Evolutionary conservation across 495 filamentous ascomycete species (phyloP).

Genomic region (Talaromyces stipitatus): DNA sequence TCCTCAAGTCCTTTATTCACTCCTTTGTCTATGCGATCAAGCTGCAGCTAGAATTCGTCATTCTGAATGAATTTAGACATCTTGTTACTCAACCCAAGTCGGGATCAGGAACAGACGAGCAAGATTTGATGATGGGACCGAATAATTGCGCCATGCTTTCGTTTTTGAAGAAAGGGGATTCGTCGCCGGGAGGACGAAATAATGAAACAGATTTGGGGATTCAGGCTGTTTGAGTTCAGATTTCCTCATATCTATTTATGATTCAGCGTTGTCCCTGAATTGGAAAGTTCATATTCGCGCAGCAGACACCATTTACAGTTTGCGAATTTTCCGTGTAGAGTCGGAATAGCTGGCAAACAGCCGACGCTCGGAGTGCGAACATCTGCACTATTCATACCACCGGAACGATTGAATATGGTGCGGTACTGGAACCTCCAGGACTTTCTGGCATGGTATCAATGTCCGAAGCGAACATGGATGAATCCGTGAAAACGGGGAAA

Average conservation of each 20-base stretch:
- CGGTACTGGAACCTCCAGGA: too few relatives aligned
- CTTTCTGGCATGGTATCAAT: too few relatives aligned
- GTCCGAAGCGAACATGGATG: too few relatives aligned
- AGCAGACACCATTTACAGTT: not conserved
- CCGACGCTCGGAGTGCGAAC: too few relatives aligned
- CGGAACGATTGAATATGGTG: too few relatives aligned
- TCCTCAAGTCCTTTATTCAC: conserved; percentile 20
- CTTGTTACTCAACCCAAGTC: conserved; percentile 8
- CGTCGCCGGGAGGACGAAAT: not conserved
- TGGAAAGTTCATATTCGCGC: not conserved
- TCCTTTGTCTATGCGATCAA: conserved; percentile 27
- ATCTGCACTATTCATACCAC: too few relatives aligned
- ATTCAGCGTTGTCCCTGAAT: too few relatives aligned
- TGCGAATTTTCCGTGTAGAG: too few relatives aligned
- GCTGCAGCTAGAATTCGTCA: conserved; percentile 29
- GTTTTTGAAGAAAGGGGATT: not conserved
- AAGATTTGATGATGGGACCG: not conserved
- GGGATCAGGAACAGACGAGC: not conserved
- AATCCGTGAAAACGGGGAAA: too few relatives aligned
- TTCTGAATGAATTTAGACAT: conserved; percentile 26
- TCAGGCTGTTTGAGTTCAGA: not conserved
- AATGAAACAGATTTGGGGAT: not conserved
- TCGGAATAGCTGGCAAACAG: too few relatives aligned
- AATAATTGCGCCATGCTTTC: not conserved
- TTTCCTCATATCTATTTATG: not conserved